These are phyloP conservation scores for Lycium ferocissimum DNA, from an alignment of 257 asterid genomes.

Conservation along the genomic window DNA sequence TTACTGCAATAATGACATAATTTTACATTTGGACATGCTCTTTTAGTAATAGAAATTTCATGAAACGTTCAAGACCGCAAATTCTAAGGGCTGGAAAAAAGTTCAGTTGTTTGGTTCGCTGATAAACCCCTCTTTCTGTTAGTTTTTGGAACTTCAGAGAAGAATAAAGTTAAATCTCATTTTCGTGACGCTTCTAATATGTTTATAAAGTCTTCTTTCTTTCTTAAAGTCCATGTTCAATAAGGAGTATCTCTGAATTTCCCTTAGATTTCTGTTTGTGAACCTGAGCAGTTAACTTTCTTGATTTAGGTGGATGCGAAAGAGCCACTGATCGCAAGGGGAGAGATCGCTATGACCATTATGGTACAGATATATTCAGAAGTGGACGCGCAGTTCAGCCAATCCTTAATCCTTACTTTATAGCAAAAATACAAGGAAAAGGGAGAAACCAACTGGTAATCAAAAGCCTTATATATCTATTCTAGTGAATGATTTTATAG, in stretches of 20 bases:
- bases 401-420: constrained; percentile 30
- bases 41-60: no score
- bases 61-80: no score
- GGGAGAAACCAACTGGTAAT: constrained; percentile 2
- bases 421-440: neutral
- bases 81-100: no score
- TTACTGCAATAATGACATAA: neutral
- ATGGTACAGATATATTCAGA: neutral
- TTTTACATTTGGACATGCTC: no score
- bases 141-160: no score
- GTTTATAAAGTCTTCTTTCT: neutral
- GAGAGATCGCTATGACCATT: neutral
- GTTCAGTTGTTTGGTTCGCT: no score
- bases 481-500: neutral
- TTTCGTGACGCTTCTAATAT: no score
- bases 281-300: neutral
- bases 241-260: neutral
- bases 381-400: neutral
- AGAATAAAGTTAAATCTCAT: no score
- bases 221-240: neutral
- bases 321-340: neutral
- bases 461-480: neutral
- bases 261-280: neutral
- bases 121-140: no score
- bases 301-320: neutral